Evolutionary conservation across 2,329 filamentous ascomycete genomes (phyloP), one percentile per base, ranked within the genome.

Genomic region (Drechslerella dactyloides): DNA sequence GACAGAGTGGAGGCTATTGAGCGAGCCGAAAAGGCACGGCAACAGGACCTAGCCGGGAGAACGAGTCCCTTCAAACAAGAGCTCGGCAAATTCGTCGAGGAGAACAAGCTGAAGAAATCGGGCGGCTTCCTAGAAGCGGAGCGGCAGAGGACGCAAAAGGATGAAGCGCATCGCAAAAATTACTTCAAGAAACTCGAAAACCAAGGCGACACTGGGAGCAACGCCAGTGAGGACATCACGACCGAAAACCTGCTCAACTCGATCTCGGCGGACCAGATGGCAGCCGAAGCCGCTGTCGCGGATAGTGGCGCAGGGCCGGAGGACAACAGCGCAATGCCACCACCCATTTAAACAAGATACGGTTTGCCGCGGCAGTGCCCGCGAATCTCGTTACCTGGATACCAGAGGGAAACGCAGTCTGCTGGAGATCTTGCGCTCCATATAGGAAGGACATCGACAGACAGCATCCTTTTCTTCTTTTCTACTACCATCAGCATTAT

Each of bases 61-160:
- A 90, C 89, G 37, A 90, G 91, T 76, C 83, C 85, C 30, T 89
- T 99, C 77, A 91, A 90, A 79, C 90, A 90, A 76, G 94, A 99
- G 79, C 85, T 99, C 7, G 86, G 87, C 15, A 85, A 81, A 33
- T 99, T 97, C 78, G 93, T 97, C 0, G 85, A 90, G 74, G 91
- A 96, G 77, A 91, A 91, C 66, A 94, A 90, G 80, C 82, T 99
- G 75, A 97, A 96, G 85, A 97, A 97, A 84, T 93, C 90, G 13
- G 94, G 94, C 44, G 94, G 94, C 0, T 89, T 96, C 55, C 94
- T 97, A 79, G 94, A 99, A 81, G 89, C 93, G 0, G 94, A 99
- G 81, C 85, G 94, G 59, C 83, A 91, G 51, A 85, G 94, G 55
- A 89, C 89, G 78, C 86, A 88, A 37, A 96, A 93, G 79, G 94